Conservation (phyloP, 331 rosid species). For the Rhamnella rubrinervis region DNA sequence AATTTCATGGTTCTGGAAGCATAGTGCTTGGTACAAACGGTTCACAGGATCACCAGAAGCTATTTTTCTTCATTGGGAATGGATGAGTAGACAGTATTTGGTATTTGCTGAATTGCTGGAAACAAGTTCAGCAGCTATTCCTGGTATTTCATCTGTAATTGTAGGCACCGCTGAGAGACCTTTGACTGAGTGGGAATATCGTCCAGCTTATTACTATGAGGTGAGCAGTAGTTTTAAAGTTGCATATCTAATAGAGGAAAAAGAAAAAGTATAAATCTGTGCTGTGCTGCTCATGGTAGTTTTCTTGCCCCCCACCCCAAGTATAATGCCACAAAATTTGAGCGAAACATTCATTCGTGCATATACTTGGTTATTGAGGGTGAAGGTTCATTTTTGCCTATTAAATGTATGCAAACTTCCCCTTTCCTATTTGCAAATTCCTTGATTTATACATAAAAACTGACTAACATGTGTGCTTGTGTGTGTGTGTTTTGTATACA, state of each 20-base stretch:
- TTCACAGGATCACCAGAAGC: conserved; percentile 79
- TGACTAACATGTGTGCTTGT: too few species aligned
- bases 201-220: conserved; percentile 85
- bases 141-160: conserved; percentile 47
- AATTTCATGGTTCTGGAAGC: conserved; percentile 79
- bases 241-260: not conserved
- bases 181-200: conserved; percentile 84
- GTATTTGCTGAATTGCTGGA: conserved; percentile 91
- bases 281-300: not conserved
- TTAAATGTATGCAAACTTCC: too few species aligned
- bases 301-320: too few species aligned
- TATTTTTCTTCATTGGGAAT: conserved; percentile 89
- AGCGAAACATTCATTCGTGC: too few species aligned
- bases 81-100: conserved; percentile 96
- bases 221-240: conserved; percentile 36
- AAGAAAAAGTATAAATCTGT: not conserved
- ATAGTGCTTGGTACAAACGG: conserved; percentile 66
- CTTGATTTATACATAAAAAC: too few species aligned
- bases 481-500: too few species aligned
- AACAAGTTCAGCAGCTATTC: conserved; percentile 60
- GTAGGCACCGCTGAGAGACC: conserved; percentile 52
- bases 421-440: too few species aligned
- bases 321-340: too few species aligned
- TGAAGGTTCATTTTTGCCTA: too few species aligned
- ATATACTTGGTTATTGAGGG: too few species aligned